Percentiles rank a stretch among this genome's conserved stretches.
These are phyloP conservation scores for Exophiala bonariae DNA, from an alignment of 2,329 filamentous ascomycete species.

Conservation along the genomic window DNA sequence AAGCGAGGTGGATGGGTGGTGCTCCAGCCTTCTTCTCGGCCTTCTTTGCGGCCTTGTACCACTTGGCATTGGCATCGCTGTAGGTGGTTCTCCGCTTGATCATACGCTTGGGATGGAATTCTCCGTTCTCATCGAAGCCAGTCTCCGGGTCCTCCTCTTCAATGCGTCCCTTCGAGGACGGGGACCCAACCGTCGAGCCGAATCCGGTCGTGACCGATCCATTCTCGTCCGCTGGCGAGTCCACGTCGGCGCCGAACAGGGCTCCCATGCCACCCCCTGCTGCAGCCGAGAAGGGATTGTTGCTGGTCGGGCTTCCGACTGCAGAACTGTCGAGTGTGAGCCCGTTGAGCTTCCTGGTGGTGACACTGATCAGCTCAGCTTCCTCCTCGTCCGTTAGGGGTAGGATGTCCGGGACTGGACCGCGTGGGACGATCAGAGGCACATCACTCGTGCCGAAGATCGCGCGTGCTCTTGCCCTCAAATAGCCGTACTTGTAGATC, in stretches of 20 bases:
- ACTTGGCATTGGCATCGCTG: slow-evolving; percentile 27
- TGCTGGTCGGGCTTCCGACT: neutral
- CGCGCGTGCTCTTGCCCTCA: slow-evolving; percentile 20
- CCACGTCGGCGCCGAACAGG: slow-evolving; percentile 20
- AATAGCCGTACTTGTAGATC: slow-evolving; percentile 30
- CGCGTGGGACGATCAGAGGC: slow-evolving; percentile 22
- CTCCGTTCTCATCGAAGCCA: slow-evolving; percentile 22
- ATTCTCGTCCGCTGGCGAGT: slow-evolving; percentile 12
- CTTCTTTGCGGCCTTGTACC: slow-evolving; percentile 32
- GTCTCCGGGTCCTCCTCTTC: slow-evolving; percentile 14
- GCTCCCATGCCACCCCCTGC: slow-evolving; percentile 17
- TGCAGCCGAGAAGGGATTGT: slow-evolving; percentile 22
- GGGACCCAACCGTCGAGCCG: slow-evolving; percentile 5
- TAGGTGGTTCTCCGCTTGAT: slow-evolving; percentile 23
- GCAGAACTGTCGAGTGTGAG: slow-evolving; percentile 7
- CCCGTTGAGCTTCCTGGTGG: slow-evolving; percentile 13
- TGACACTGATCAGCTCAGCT: slow-evolving; percentile 18
- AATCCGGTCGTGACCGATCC: slow-evolving; percentile 8
- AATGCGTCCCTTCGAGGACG: slow-evolving; percentile 4
- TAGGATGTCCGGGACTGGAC: slow-evolving; percentile 25
- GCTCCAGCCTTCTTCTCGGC: slow-evolving; percentile 27
- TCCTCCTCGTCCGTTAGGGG: slow-evolving; percentile 28
- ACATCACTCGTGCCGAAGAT: slow-evolving; percentile 14
- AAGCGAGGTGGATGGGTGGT: slow-evolving; percentile 26
- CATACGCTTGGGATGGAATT: slow-evolving; percentile 16